phyloP scores from a whole-genome alignment of 768 basidiomycete genomes.

The Suillus subluteus region DNA sequence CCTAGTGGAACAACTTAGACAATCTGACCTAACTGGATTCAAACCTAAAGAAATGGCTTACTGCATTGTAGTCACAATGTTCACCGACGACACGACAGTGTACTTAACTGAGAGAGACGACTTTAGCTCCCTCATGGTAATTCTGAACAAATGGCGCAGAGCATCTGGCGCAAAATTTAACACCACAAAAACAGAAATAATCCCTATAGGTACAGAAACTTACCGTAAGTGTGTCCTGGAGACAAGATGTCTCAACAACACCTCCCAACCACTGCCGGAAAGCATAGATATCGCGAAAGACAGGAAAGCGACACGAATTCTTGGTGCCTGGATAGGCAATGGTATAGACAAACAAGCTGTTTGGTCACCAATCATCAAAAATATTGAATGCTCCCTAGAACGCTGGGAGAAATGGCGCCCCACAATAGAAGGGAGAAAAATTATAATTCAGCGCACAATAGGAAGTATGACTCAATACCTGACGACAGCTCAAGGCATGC shows the following conservation, averaged over 20 bases:
- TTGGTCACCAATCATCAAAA: not conserved
- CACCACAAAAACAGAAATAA: conserved; percentile 40
- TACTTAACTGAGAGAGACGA: conserved; percentile 24
- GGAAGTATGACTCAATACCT: not conserved
- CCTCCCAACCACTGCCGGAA: rapidly evolving
- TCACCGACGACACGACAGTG: conserved; percentile 32
- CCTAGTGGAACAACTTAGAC: not conserved
- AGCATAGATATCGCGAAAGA: conserved; percentile 14
- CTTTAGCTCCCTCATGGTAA: conserved; percentile 22
- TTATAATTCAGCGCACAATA: not conserved
- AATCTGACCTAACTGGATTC: not conserved
- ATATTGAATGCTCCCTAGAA: not conserved
- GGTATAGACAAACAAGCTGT: not conserved
- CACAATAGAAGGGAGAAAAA: not conserved
- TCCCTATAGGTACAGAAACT: conserved; percentile 33
- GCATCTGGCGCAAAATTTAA: conserved; percentile 44
- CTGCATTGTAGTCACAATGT: conserved; percentile 20
- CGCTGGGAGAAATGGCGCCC: not conserved
- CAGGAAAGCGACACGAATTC: not conserved
- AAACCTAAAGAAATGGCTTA: not conserved
- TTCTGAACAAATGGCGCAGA: conserved; percentile 42
- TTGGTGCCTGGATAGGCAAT: conserved; percentile 1
- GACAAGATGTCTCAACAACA: no score
- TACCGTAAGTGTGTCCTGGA: not conserved
- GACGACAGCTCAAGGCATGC: not conserved